Percentiles rank a stretch among this genome's conserved stretches.
These are phyloP conservation scores for Ploettnerulaceae sp. DNA, from an alignment of 2,329 filamentous ascomycete species.

Conservation along the genomic window DNA sequence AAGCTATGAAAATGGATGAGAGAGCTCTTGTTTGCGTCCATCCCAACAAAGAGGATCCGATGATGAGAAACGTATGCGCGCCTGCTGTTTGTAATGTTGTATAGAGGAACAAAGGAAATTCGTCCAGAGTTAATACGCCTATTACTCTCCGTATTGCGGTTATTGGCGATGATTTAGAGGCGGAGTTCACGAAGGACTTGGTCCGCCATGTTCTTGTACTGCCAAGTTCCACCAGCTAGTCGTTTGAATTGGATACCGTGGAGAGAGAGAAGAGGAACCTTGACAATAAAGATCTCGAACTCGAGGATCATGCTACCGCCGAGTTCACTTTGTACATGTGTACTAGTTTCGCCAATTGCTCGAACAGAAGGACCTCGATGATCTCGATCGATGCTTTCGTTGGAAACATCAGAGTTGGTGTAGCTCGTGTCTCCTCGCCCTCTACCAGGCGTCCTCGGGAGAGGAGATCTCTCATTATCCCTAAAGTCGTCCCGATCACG, in stretches of 20 bases:
- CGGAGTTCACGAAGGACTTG: slow-evolving; percentile 84
- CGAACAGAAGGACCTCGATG: slow-evolving; percentile 48
- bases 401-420: slow-evolving; percentile 81
- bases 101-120: slow-evolving; percentile 19
- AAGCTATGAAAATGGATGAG: slow-evolving; percentile 6
- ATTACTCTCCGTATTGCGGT: neutral
- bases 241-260: slow-evolving; percentile 99
- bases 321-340: slow-evolving; percentile 84
- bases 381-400: slow-evolving; percentile 64
- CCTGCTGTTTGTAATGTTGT: slow-evolving; percentile 8
- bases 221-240: slow-evolving; percentile 91
- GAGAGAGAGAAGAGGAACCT: slow-evolving; percentile 85
- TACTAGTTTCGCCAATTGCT: slow-evolving; percentile 80
- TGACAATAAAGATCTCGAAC: slow-evolving; percentile 97
- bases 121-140: slow-evolving; percentile 11
- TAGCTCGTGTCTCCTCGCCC: slow-evolving; percentile 63
- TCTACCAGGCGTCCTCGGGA: slow-evolving; percentile 42
- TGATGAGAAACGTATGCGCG: too few species aligned
- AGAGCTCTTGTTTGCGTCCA: neutral
- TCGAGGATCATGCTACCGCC: slow-evolving; percentile 78
- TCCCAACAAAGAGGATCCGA: slow-evolving; percentile 6
- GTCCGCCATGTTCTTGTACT: slow-evolving; percentile 98
- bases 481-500: slow-evolving; percentile 68
- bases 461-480: slow-evolving; percentile 51
- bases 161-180: slow-evolving; percentile 45